Conservation (phyloP, 2,329 filamentous ascomycete species). For the Aspergillus sp. region DNA sequence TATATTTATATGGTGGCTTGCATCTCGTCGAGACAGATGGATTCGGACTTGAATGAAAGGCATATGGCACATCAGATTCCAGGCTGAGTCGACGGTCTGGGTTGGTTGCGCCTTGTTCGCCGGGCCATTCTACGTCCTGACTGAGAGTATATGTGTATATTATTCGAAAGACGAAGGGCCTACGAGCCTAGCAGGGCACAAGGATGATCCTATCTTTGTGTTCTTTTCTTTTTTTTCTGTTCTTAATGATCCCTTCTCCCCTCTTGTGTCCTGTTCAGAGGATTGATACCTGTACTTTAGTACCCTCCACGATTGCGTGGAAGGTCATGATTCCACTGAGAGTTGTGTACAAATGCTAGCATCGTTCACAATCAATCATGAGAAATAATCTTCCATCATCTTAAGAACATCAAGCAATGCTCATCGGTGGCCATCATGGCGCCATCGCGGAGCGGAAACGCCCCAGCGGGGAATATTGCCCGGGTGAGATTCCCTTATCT, state of each 20-base stretch:
- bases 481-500: conserved; percentile 12
- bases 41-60: not conserved
- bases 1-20: not conserved
- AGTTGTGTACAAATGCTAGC: not conserved
- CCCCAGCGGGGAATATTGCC: conserved; percentile 11
- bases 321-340: not conserved
- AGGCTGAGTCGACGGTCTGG: not conserved
- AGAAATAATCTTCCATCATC: not conserved
- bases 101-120: not conserved
- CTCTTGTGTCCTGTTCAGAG: conserved; percentile 19
- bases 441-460: conserved; percentile 16
- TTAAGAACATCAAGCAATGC: not conserved
- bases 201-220: not conserved
- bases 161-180: conserved; percentile 10
- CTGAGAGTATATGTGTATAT: conserved; percentile 11
- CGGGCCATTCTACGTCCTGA: not conserved
- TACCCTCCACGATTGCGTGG: conserved; percentile 8
- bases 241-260: conserved; percentile 21
- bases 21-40: not conserved
- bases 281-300: conserved; percentile 21
- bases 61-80: not conserved
- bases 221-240: not conserved
- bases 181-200: not conserved
- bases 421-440: conserved; percentile 28
- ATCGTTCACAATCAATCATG: not conserved